phyloP scores from a whole-genome alignment of 2,329 filamentous ascomycete genomes.

The Fonsecaea monophora region DNA sequence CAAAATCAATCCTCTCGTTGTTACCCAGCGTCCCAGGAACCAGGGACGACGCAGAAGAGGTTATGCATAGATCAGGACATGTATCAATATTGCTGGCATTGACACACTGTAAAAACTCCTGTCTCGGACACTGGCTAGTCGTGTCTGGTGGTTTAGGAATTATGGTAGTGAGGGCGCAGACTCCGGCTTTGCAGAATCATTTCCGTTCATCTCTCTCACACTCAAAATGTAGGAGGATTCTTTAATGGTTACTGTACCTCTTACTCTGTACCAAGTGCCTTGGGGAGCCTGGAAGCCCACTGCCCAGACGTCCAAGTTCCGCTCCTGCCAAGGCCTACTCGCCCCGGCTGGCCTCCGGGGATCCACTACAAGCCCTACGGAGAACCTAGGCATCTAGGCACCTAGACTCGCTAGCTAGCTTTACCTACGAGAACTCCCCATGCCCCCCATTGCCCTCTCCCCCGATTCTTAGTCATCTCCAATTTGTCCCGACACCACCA shows the following conservation, averaged over 20 bases:
- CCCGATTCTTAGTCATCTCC: not conserved
- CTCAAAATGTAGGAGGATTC: not conserved
- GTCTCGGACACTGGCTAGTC: not conserved
- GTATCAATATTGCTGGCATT: conserved; percentile 6
- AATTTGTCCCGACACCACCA: no score
- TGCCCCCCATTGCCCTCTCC: not conserved
- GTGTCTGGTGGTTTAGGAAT: not conserved
- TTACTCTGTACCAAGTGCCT: not conserved
- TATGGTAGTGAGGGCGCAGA: not conserved
- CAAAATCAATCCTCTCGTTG: conserved; percentile 91
- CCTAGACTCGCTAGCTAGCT: no score
- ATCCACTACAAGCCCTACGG: no score
- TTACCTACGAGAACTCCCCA: no score
- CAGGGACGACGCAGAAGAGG: conserved; percentile 78
- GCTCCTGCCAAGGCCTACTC: no score
- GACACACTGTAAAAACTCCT: not conserved
- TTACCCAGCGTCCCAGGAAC: conserved; percentile 82
- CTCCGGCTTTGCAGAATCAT: not conserved
- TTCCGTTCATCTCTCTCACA: not conserved
- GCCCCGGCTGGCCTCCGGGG: no score
- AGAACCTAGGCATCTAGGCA: no score
- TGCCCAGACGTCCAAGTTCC: no score
- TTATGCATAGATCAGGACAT: conserved; percentile 28
- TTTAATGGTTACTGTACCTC: not conserved
- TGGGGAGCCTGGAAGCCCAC: not conserved